A percentile compares a stretch with the other conserved stretches of the same genome.
These are phyloP conservation scores for Metschnikowia shivogae DNA, from an alignment of 805 yeast genomes.

Conservation along the genomic window DNA sequence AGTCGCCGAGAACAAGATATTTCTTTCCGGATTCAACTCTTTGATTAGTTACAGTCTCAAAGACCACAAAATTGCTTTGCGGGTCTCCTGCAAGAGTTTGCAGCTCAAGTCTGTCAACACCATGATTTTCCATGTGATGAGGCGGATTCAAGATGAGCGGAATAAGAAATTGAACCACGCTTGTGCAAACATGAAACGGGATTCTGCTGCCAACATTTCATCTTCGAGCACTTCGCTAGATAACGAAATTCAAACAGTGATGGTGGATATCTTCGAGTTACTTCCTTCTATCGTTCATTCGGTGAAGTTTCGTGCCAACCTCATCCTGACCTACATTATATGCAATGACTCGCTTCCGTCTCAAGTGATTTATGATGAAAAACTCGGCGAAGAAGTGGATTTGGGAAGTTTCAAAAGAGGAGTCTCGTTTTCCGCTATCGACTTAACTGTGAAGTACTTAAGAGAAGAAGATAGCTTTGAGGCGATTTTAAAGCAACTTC, in stretches of 20 bases:
- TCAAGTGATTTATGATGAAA: slow-evolving; percentile 23
- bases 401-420: slow-evolving; percentile 38
- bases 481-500: slow-evolving; percentile 20
- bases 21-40: slow-evolving; percentile 25
- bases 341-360: slow-evolving; percentile 41
- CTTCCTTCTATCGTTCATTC: slow-evolving; percentile 28
- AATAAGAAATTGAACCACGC: slow-evolving; percentile 24
- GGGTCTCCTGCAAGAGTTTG: slow-evolving; percentile 24
- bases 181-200: slow-evolving; percentile 18
- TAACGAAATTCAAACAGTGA: background rate
- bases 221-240: background rate
- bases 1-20: slow-evolving; percentile 29
- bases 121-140: slow-evolving; percentile 32
- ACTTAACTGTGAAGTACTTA: slow-evolving; percentile 22
- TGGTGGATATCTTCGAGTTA: slow-evolving; percentile 27
- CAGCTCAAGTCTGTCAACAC: slow-evolving; percentile 34
- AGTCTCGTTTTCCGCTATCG: slow-evolving; percentile 26
- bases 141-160: slow-evolving; percentile 28
- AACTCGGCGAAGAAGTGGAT: slow-evolving; percentile 25
- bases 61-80: slow-evolving; percentile 20
- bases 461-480: slow-evolving; percentile 20
- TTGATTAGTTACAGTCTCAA: slow-evolving; percentile 25
- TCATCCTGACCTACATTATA: slow-evolving; percentile 30
- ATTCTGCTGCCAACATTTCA: background rate
- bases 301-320: slow-evolving; percentile 24